These are phyloP conservation scores for Trametes cinnabarina DNA, from an alignment of 768 basidiomycete genomes.

Conservation along the genomic window DNA sequence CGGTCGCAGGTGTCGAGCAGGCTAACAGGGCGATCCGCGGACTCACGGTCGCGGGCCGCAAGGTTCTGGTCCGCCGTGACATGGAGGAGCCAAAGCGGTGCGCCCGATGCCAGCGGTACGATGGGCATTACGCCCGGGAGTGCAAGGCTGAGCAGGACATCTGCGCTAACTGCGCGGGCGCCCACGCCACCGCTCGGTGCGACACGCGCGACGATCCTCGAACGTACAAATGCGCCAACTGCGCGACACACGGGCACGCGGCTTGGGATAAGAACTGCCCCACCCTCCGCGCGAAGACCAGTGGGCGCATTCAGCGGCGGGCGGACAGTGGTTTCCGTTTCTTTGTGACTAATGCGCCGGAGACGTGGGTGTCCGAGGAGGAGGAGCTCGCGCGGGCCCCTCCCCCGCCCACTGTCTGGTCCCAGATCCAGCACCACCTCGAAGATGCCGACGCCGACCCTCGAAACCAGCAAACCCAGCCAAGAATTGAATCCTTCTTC, in stretches of 20 bases:
- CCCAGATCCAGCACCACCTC: neutral
- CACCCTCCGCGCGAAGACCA: neutral
- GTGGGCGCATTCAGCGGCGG: neutral
- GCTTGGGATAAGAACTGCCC: conserved; percentile 30
- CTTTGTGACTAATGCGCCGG: conserved; percentile 1
- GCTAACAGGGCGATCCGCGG: conserved; percentile 30
- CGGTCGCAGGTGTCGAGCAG: conserved; percentile 14
- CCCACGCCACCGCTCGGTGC: conserved; percentile 25
- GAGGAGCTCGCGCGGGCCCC: neutral
- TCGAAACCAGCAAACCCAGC: neutral
- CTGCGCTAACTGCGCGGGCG: conserved; percentile 21
- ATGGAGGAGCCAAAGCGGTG: conserved; percentile 26
- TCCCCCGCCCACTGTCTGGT: conserved; percentile 7
- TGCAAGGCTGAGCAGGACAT: conserved; percentile 13
- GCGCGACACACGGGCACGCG: conserved; percentile 29
- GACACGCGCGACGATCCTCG: neutral
- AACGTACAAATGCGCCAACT: conserved; percentile 26
- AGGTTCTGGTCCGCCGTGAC: conserved; percentile 17
- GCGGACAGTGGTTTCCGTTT: conserved; percentile 11
- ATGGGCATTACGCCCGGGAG: conserved; percentile 16
- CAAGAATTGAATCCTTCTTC: neutral
- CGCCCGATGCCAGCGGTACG: conserved; percentile 30
- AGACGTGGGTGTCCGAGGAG: conserved; percentile 1
- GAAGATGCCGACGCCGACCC: neutral
- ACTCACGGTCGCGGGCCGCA: conserved; percentile 15